phyloP scores from a whole-genome alignment of 2,329 filamentous ascomycete genomes.

The Epicoccum nigrum region DNA sequence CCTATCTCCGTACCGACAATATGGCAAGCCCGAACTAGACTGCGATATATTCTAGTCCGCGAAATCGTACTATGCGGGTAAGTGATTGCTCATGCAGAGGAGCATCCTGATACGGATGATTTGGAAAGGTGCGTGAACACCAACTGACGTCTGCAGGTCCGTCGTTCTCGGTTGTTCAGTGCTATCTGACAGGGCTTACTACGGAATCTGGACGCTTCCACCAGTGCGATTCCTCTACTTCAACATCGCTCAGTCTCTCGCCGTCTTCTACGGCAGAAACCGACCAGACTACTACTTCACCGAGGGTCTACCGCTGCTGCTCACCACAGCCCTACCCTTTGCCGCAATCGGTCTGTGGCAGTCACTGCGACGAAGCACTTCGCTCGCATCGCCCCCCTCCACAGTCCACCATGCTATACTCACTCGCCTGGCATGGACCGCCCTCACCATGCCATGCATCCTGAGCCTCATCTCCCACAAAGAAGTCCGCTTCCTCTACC shows the following conservation, averaged over 20 bases:
- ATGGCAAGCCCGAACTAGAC: conserved; percentile 50
- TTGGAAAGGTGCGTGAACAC: neutral
- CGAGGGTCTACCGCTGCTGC: conserved; percentile 85
- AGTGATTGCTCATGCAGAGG: conserved; percentile 28
- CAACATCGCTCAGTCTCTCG: conserved; percentile 85
- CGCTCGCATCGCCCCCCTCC: neutral
- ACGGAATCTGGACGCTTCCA: conserved; percentile 85
- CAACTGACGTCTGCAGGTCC: conserved; percentile 50
- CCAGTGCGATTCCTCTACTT: conserved; percentile 87
- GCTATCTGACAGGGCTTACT: conserved; percentile 77
- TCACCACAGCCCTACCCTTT: conserved; percentile 84
- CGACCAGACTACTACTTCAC: conserved; percentile 91
- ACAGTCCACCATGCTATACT: conserved; percentile 24
- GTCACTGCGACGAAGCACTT: conserved; percentile 19
- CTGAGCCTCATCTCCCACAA: conserved; percentile 90
- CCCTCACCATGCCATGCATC: conserved; percentile 65
- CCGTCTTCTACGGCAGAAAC: conserved; percentile 91
- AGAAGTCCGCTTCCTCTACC: conserved; percentile 96
- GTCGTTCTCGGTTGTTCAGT: conserved; percentile 68
- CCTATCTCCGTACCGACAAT: conserved; percentile 65
- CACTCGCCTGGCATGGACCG: conserved; percentile 44
- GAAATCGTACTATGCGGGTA: conserved; percentile 68
- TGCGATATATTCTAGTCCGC: conserved; percentile 61
- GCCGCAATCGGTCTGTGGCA: conserved; percentile 68
- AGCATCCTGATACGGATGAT: neutral